Evolutionary conservation across 768 basidiomycete genomes (phyloP).

Genomic region (Lentinula sp.): DNA sequence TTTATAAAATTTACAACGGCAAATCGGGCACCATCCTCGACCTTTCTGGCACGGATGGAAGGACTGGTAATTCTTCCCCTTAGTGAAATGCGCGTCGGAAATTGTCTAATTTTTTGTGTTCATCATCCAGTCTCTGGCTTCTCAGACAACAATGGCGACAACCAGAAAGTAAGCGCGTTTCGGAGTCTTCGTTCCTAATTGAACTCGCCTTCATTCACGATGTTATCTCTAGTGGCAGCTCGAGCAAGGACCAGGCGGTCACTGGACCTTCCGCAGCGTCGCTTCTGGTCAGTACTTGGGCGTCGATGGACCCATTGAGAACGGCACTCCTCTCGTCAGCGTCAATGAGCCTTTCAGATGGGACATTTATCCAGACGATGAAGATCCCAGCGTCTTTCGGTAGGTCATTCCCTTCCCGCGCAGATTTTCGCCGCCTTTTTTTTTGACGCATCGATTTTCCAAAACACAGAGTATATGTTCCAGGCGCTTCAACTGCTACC

Average conservation of each 20-base stretch:
- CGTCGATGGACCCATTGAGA: constrained; percentile 10
- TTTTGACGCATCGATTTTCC: constrained; percentile 9
- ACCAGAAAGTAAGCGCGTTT: constrained; percentile 31
- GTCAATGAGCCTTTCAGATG: constrained; percentile 17
- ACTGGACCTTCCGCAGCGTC: constrained; percentile 22
- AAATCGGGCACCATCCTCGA: constrained; percentile 37
- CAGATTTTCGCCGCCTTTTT: background rate
- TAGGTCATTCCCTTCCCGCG: background rate
- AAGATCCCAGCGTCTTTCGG: constrained; percentile 20
- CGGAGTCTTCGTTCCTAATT: background rate
- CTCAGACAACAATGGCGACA: constrained; percentile 26
- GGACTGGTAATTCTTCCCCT: constrained; percentile 22
- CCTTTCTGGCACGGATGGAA: constrained; percentile 40
- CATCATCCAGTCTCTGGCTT: constrained; percentile 35
- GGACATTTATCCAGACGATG: constrained; percentile 27
- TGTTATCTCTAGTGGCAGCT: constrained; percentile 27
- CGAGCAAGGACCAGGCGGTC: constrained; percentile 10
- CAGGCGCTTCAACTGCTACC: background rate
- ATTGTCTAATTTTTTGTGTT: background rate
- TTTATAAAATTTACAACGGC: constrained; percentile 31
- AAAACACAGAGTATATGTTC: constrained; percentile 13
- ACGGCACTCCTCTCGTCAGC: constrained; percentile 24
- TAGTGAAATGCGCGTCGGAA: background rate
- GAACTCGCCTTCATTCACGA: background rate
- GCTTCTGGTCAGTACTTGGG: constrained; percentile 22